These are phyloP conservation scores for Danielozyma ontarioensis DNA, from an alignment of 805 yeast species.

Conservation along the genomic window DNA sequence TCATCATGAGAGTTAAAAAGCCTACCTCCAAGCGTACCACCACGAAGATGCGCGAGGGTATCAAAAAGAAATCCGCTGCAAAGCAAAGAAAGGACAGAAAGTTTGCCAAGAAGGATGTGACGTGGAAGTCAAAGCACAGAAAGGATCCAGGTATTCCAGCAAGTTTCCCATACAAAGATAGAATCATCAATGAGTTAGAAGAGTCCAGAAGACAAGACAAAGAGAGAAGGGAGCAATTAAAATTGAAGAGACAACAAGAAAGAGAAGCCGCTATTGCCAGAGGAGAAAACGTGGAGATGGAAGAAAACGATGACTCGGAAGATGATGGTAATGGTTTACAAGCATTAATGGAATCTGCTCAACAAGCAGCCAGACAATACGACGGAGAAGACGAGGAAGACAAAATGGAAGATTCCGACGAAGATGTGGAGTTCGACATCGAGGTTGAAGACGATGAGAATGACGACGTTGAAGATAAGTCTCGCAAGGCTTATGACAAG, in stretches of 20 bases:
- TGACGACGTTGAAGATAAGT: conserved; percentile 54
- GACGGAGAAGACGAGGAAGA: conserved; percentile 47
- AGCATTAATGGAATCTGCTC: conserved; percentile 87
- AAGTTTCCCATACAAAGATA: conserved; percentile 89
- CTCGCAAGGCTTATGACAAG: conserved; percentile 89
- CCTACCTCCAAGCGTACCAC: conserved; percentile 83
- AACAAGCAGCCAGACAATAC: conserved; percentile 74
- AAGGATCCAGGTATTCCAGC: conserved; percentile 96
- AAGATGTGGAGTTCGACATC: conserved; percentile 39
- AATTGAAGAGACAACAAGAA: conserved; percentile 46
- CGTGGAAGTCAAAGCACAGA: conserved; percentile 82
- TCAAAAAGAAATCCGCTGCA: conserved; percentile 92
- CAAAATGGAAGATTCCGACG: conserved; percentile 29
- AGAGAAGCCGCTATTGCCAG: conserved; percentile 34
- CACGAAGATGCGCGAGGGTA: conserved; percentile 94
- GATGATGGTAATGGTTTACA: conserved; percentile 53
- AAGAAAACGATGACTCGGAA: conserved; percentile 35
- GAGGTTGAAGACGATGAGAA: conserved; percentile 40
- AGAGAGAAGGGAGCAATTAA: conserved; percentile 50
- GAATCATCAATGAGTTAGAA: conserved; percentile 69
- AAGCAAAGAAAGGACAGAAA: conserved; percentile 83
- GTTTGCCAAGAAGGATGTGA: conserved; percentile 77
- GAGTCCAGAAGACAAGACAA: conserved; percentile 49
- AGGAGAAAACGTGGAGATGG: conserved; percentile 37
- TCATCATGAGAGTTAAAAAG: conserved; percentile 44